Percentiles rank a stretch among this genome's conserved stretches.
These are phyloP conservation scores for Furcasterigmium sp. DNA, from an alignment of 2,329 filamentous ascomycete species.

Conservation along the genomic window DNA sequence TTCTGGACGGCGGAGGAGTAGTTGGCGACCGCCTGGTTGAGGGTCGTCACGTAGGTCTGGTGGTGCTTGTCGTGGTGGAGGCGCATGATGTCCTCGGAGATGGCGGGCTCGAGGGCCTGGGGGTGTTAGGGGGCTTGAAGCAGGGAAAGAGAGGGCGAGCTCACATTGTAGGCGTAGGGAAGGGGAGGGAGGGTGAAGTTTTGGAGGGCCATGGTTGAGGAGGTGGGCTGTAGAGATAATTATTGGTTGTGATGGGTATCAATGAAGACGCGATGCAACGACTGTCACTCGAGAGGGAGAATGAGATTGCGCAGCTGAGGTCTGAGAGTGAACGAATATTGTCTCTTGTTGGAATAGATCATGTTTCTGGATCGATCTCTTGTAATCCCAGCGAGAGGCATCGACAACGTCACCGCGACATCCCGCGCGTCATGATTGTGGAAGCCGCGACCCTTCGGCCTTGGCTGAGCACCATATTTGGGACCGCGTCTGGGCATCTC, in stretches of 20 bases:
- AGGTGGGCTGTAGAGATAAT: neutral
- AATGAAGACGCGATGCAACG: no score
- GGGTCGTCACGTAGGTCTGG: constrained; percentile 74
- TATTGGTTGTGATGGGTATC: neutral
- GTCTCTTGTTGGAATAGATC: no score
- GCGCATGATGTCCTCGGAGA: constrained; percentile 82
- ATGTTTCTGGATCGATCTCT: no score
- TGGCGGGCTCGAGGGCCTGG: constrained; percentile 54
- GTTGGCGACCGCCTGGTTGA: constrained; percentile 66
- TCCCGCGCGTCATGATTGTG: no score
- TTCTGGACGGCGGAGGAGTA: constrained; percentile 56
- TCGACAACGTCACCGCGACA: no score
- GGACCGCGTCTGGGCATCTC: no score
- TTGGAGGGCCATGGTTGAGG: neutral
- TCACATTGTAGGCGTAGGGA: constrained; percentile 3
- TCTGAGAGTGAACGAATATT: no score
- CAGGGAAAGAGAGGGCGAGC: neutral
- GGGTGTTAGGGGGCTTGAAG: neutral
- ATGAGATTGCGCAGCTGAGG: no score
- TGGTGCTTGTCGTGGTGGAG: constrained; percentile 80
- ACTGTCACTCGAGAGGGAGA: no score
- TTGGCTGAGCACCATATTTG: neutral
- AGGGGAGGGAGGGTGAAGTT: constrained; percentile 1
- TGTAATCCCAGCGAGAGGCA: no score
- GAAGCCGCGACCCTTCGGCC: no score